Evolutionary conservation across 352 stramenopile genomes (phyloP), one percentile per base, ranked within the genome.

Genomic region (Thalassiosira hispida): DNA sequence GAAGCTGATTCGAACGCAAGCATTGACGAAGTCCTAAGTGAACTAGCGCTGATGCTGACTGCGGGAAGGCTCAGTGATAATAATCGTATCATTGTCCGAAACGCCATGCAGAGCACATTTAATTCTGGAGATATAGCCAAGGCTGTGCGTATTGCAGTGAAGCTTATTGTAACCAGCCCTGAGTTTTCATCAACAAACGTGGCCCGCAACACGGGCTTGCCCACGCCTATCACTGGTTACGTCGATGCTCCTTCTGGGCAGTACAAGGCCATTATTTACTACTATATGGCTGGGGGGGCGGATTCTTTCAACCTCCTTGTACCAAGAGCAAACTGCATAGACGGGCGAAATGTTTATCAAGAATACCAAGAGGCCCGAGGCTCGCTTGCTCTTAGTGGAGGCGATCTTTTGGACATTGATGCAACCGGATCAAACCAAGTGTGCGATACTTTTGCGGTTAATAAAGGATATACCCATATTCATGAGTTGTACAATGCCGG

Each of bases 281-380:
- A 92, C 8, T 72, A 90, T 47, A 52, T 91, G n/a, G 23, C 42
- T 33, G 86, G 85, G 12, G 88, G 80, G 6, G 60, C 62, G 1
- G 88, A 94, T 60, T 84, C 67, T 16, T 92, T 85, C 72, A 91
- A 89, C 57, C 20, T 91, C 35, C 47, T 93, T 35, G 86, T 88
- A 52, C 86, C 86, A 3, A 73, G 75, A 51, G n/a, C 20, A 12
- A 60, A 83, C 22, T 88, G 86, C 64, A 22, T n/a, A 51, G 44
- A 60, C 5, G 64, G 14, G 55, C 44, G 44, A 52, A 67, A 79
- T 77, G 51, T 89, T 42, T 72, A 82, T 31, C 51, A 42, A 25
- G 52, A 89, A 60, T 90, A 89, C 60, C 31, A 47, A 25, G 27
- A 68, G 20, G 77, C 82, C 5, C 59, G 84, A 23, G 60, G 52